Percentiles rank a stretch among this genome's conserved stretches.
These are phyloP conservation scores for Pestalotiopsis sp. DNA, from an alignment of 2,329 filamentous ascomycete genomes.

Conservation along the genomic window DNA sequence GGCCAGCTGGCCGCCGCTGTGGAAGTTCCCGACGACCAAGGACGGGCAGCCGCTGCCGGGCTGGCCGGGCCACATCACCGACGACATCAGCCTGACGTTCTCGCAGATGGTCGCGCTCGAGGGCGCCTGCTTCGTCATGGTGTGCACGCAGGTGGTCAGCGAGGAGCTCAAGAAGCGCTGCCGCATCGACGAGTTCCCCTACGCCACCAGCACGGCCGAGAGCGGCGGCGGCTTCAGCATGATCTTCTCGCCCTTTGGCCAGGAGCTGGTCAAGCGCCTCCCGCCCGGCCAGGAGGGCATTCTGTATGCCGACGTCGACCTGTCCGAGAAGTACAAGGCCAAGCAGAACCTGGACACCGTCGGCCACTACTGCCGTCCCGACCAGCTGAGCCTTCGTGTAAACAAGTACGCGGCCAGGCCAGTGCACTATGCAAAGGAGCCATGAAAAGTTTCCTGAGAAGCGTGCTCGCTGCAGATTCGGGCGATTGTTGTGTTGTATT, in stretches of 20 bases:
- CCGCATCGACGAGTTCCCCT: not conserved
- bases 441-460: not conserved
- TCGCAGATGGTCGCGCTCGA: not conserved
- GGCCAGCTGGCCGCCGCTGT: conserved; percentile 31
- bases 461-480: not conserved
- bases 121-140: not conserved
- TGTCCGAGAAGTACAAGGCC: not conserved
- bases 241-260: not conserved
- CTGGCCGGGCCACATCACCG: not conserved
- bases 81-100: not conserved
- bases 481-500: not conserved
- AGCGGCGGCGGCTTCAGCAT: not conserved
- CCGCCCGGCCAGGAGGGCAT: not conserved
- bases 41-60: not conserved
- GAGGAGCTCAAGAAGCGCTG: not conserved
- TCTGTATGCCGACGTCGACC: not conserved
- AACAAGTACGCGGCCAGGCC: not conserved
- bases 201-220: not conserved
- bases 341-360: not conserved
- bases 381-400: not conserved
- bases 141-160: not conserved
- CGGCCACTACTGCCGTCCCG: not conserved
- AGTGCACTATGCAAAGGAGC: not conserved
- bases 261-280: not conserved
- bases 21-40: not conserved